Base-by-base conservation (phyloP, 768 basidiomycete species). In the Leccinum disarticulatum region DNA sequence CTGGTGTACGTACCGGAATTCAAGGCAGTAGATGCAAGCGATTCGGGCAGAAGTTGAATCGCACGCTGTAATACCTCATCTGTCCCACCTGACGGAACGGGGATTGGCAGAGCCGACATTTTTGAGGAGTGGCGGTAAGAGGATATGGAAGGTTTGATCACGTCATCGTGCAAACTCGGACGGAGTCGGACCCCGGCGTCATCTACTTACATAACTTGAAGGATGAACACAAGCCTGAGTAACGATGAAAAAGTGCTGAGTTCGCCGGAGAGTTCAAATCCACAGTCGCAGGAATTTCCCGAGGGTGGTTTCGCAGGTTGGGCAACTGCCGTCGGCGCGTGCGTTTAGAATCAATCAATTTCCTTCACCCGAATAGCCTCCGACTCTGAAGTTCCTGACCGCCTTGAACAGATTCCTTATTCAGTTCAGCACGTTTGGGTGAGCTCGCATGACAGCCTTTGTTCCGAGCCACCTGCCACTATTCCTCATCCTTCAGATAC, bases 371-470 rank as follows among this genome's bases (percentile, higher is more conserved):
- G 13, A 8, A 25, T 27, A 14, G 22, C 9, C 41, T 41, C 9
- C 14, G n/a, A n/a, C 8, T 3, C 38, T 25, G 2, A 38, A 11
- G 25, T 25, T 50, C 36, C 52, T 60, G 49, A 52, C 52, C 56
- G 48, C 25, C 15, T 27, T 19, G 49, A 19, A 51, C 53, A 77
- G 76, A 30, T 75, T 77, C 62, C 67, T 79, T 8, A 60, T 77
- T 9, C 77, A 79, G 57, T 76, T 78, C 52, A 69, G 77, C 59
- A 73, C 73, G 1, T 77, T 71, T 30, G 77, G 77, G 71, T 77
- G 31, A 66, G 69, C 33, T 15, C 13, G 41, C 8, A 14, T 11
- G 9, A n/a, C 25, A 3, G 30, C 8, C 25, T 27, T 30, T 47
- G 49, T 30, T 49, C 9, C n/a, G 28, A 50, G 4, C 17, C 17